These are phyloP conservation scores for Oryza australiensis DNA, from an alignment of 176 grass and related monocot genomes.

Conservation along the genomic window DNA sequence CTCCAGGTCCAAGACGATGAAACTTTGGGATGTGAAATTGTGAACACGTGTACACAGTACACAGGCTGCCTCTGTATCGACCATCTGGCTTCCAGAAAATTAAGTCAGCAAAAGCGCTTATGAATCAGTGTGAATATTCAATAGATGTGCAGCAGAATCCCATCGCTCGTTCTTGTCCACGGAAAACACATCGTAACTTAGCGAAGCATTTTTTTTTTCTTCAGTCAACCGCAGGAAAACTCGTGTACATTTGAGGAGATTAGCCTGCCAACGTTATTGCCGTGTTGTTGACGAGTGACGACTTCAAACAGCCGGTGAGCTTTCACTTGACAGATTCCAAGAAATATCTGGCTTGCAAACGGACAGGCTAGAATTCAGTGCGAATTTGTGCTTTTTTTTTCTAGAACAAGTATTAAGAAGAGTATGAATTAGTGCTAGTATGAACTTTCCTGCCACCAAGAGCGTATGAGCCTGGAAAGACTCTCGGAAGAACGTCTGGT, in stretches of 20 bases:
- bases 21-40: neutral
- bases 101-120: neutral
- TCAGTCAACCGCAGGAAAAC: neutral
- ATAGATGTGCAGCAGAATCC: neutral
- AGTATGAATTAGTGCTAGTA: no score
- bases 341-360: neutral
- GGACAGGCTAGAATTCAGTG: neutral
- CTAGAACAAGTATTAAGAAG: no score
- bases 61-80: neutral
- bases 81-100: neutral
- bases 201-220: neutral
- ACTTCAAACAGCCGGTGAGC: neutral
- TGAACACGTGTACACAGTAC: no score
- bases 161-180: neutral
- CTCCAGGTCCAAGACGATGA: neutral
- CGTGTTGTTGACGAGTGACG: neutral
- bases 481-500: neutral
- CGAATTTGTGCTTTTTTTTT: no score
- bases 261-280: neutral
- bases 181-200: neutral
- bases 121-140: neutral
- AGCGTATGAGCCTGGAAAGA: neutral
- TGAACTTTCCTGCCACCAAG: no score
- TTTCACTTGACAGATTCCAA: neutral
- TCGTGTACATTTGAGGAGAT: neutral